Conservation (phyloP, 306 rosid genomes). For the Astragalus membranaceus region DNA sequence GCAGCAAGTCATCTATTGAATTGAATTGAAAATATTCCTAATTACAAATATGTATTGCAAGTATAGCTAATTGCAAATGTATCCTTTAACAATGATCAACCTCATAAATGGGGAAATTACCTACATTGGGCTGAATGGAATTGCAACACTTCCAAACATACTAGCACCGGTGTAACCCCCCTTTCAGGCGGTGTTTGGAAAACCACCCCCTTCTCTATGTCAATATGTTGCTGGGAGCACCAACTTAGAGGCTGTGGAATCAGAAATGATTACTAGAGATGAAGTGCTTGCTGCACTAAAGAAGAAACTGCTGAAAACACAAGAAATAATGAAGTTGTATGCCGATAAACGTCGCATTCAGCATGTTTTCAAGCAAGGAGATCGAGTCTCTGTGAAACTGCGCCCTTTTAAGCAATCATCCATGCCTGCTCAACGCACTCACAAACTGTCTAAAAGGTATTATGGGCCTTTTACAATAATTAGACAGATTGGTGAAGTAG, state of each 20-base stretch:
- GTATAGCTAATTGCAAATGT: too few species aligned
- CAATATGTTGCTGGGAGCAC: background rate
- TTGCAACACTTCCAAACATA: background rate
- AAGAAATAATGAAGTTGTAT: background rate
- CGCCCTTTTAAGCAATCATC: background rate
- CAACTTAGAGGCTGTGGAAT: background rate
- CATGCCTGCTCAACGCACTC: accelerated
- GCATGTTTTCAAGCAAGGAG: background rate
- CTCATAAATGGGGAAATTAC: too few species aligned
- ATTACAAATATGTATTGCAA: too few species aligned
- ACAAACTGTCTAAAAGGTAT: background rate
- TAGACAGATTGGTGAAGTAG: background rate
- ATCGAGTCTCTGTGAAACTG: background rate
- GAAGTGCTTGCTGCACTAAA: background rate
- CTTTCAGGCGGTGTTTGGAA: background rate
- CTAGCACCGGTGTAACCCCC: background rate
- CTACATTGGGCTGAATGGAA: background rate
- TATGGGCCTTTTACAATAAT: background rate
- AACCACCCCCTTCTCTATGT: background rate
- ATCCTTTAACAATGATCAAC: too few species aligned
- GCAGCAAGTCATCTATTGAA: too few species aligned
- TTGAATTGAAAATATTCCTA: too few species aligned
- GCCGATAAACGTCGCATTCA: background rate
- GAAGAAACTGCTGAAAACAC: background rate
- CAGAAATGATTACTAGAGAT: too few species aligned